phyloP scores from a whole-genome alignment of 768 basidiomycete genomes.

The Hericium rajendrae region DNA sequence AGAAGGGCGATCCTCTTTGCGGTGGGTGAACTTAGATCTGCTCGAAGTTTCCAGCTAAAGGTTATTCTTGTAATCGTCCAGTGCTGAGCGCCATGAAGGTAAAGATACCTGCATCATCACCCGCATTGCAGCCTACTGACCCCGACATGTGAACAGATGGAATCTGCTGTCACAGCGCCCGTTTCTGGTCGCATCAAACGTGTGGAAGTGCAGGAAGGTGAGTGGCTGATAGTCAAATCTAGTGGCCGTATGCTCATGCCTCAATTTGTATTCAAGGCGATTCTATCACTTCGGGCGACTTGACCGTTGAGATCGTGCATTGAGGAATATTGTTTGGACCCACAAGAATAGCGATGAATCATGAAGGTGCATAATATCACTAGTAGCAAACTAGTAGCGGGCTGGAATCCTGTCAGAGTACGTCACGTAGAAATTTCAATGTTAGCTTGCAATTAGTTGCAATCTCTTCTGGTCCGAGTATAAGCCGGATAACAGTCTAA shows the following conservation, averaged over 20 bases:
- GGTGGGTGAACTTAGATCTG: slow-evolving; percentile 40
- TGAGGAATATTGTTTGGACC: slow-evolving; percentile 16
- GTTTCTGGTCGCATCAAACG: slow-evolving; percentile 96
- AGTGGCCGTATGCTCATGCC: neutral
- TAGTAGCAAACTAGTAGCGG: too few species aligned
- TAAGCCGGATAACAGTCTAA: too few species aligned
- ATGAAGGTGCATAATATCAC: neutral
- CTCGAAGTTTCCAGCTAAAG: slow-evolving; percentile 12
- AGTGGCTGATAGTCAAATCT: slow-evolving; percentile 7
- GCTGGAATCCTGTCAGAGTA: too few species aligned
- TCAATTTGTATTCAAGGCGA: slow-evolving; percentile 47
- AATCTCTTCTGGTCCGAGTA: too few species aligned
- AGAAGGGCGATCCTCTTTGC: slow-evolving; percentile 94
- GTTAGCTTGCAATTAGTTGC: too few species aligned
- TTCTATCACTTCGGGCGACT: slow-evolving; percentile 89
- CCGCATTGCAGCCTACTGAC: slow-evolving; percentile 10
- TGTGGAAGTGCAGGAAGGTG: slow-evolving; percentile 83
- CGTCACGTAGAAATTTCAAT: too few species aligned
- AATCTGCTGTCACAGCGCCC: slow-evolving; percentile 91
- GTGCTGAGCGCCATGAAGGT: slow-evolving; percentile 98
- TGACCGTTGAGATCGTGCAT: slow-evolving; percentile 82
- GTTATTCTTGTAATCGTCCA: slow-evolving; percentile 21
- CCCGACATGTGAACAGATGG: slow-evolving; percentile 57
- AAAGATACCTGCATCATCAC: slow-evolving; percentile 18
- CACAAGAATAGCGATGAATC: neutral